Evolutionary conservation across 345 rosid species (phyloP), one percentile per base, ranked within the genome.

Genomic region (Clausena lansium): DNA sequence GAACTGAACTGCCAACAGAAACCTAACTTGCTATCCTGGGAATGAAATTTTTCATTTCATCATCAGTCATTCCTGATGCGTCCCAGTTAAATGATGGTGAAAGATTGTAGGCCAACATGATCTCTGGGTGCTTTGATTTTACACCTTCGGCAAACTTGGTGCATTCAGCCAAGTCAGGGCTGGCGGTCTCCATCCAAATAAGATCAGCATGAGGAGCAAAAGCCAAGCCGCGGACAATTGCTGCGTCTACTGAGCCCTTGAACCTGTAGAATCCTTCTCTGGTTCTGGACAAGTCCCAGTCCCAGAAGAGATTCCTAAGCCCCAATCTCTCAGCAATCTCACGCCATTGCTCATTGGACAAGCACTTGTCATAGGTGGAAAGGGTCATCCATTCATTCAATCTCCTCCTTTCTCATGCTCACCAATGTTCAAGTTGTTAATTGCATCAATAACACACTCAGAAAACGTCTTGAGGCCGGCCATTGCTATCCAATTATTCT

Each of bases 1-100:
- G 86, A 97, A 97, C 87, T 97, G 86, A 97, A 97, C 87, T 97
- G 98, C 98, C 99, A 97, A 74, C 94, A 90, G 72, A 77, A 97
- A 0, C 99, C 99, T 22, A 97, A 68, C 81, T 77, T 87, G 96
- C 98, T 3, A 97, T 97, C 82, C 81, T 79, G 0, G 98, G 99
- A 52, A 94, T 97, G 84, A 97, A 94, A 60, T 93, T 98, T 85
- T 52, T 81, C 97, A 93, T 97, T 75, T 93, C 94, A 61, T 83
- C 82, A 71, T 97, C 94, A 0, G 78, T 90, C 99, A 94, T 97
- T 4, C 97, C 93, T 0, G 98, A 97, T 5, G 98, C 98, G 28
- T 97, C 99, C 98, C 98, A 94, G 67, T 94, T 94, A 83, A 97
- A 97, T 6, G 96, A 97, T 0, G 98, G 99, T 1, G 98, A 97